These are phyloP conservation scores for Trichocomaceae sp. DNA, from an alignment of 2,329 filamentous ascomycete species.

Conservation along the genomic window DNA sequence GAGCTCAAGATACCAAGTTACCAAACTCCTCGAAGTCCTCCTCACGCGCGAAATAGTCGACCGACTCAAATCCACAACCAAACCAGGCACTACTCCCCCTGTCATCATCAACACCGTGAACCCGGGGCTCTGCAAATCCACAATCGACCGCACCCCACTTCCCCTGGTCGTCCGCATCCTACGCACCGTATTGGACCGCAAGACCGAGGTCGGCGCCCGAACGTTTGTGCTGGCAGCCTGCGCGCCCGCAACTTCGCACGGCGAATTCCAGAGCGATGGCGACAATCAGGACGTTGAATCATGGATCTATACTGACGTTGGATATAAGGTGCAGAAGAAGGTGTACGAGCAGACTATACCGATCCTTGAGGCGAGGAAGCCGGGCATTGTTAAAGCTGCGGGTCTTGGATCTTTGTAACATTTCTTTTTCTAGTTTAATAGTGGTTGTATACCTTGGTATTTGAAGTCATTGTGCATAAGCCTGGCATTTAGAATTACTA, in stretches of 20 bases:
- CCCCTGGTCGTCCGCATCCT: neutral
- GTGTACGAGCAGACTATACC: constrained; percentile 2
- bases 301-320: constrained; percentile 8
- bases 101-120: constrained; percentile 6
- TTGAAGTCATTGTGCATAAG: too few relatives aligned
- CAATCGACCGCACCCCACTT: neutral
- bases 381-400: neutral
- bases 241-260: neutral
- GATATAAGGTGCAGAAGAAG: constrained; percentile 5
- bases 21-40: constrained; percentile 47
- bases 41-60: constrained; percentile 36
- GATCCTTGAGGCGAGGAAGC: constrained; percentile 6
- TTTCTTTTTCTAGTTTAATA: too few relatives aligned
- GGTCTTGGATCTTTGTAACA: neutral
- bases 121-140: neutral
- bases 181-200: constrained; percentile 1
- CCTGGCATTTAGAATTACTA: too few relatives aligned
- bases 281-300: constrained; percentile 4
- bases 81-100: neutral
- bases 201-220: neutral
- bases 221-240: neutral
- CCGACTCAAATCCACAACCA: constrained; percentile 6
- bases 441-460: too few relatives aligned
- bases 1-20: constrained; percentile 36
- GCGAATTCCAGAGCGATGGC: constrained; percentile 4